Percentiles rank a stretch among this genome's conserved stretches.
phyloP scores from a whole-genome alignment of 306 rosid species.

The Trichosanthes cucumerina region DNA sequence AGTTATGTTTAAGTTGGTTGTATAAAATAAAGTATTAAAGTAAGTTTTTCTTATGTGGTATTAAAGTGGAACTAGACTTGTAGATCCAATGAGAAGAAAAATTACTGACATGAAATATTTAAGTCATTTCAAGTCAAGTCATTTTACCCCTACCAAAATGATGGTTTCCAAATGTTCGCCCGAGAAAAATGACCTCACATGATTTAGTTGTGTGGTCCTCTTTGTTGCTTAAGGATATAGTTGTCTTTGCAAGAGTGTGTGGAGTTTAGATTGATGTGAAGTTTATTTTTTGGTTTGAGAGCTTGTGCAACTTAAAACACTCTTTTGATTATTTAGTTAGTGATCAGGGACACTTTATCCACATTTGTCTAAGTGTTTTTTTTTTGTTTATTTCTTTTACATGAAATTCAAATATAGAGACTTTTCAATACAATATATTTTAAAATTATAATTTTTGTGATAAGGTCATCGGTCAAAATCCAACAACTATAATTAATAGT shows the following conservation, averaged over 20 bases:
- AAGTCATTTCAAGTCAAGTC: not conserved
- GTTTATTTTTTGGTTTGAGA: not conserved
- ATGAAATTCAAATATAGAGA: no score
- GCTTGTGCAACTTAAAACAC: no score
- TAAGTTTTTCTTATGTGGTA: no score
- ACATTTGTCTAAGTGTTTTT: no score
- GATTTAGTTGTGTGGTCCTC: not conserved
- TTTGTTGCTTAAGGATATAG: no score
- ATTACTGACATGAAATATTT: not conserved
- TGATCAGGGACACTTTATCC: not conserved
- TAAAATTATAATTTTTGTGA: no score
- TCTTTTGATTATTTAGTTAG: not conserved
- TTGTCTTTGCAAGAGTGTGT: not conserved
- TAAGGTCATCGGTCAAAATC: not conserved
- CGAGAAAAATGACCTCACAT: not conserved
- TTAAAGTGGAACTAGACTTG: not conserved
- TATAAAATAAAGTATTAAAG: no score
- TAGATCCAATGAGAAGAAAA: not conserved
- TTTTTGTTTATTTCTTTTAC: no score
- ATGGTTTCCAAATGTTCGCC: not conserved
- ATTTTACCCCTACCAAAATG: not conserved
- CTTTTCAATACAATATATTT: no score
- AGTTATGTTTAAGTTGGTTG: no score
- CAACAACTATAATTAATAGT: not conserved
- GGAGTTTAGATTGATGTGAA: not conserved